Base-by-base conservation (phyloP, 2,329 filamentous ascomycete species). In the Penicillium fuscoglaucum region DNA sequence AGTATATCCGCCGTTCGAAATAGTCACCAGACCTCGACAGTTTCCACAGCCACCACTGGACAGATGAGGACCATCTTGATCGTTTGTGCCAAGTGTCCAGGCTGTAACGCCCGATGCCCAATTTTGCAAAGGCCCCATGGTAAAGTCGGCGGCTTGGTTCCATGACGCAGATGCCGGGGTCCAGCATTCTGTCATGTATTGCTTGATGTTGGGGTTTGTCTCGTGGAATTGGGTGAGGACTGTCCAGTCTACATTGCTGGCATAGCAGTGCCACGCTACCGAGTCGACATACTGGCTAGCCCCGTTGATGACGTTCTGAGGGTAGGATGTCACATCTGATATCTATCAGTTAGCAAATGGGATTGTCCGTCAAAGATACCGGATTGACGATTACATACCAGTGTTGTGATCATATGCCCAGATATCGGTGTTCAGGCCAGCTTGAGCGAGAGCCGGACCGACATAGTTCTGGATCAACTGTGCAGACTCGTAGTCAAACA, bases 141-240 rank as follows among this genome's bases (percentile, higher is more conserved):
- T 70, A 39, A 70, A 70, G 21, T 68, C 66, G 2, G 60, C 68
- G 0, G 68, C 66, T 29, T 70, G 66, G 28, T 69, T 61, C 68
- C 68, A 70, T 33, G 60, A 55, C 10, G 64, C 62, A 1, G 64
- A 62, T 5, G 60, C 63, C 0, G 68, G 69, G 9, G 68, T 75
- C 62, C 70, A 73, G 62, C 75, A 77, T 61, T 77, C 75, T 7
- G 73, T 76, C 74, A 77, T 76, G 61, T 75, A 76, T 51, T 77
- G 75, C 6, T 68, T 68, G 1, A 67, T 66, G 8, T 67, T 63
- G 0, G 74, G 72, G 49, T 70, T 75, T 31, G 61, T 61, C 43
- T 66, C 59, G 56, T 74, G 68, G 58, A 77, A 74, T 47, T 73
- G 61, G 13, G 65, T 70, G n/a, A 77, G 65, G 5, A 76, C 74